Evolutionary conservation across 352 stramenopile species (phyloP).

Genomic region (Globisporangium cylindrosporum): DNA sequence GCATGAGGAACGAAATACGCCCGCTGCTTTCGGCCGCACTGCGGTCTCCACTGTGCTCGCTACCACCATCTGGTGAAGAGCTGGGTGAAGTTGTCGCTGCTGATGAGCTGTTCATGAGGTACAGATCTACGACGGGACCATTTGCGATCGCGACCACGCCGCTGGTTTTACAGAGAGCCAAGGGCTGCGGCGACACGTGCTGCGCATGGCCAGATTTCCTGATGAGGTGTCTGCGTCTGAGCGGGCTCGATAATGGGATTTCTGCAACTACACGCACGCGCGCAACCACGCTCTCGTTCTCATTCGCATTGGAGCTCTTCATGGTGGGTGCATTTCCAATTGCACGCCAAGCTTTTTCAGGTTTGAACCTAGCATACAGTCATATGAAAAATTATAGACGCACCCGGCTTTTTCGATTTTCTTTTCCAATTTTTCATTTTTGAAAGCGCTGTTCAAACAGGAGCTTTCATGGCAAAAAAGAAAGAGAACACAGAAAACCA

Average conservation of each 20-base stretch:
- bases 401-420: too few species aligned
- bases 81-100: not conserved
- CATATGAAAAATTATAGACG: too few species aligned
- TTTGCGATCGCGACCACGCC: slow-evolving; percentile 44
- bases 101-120: slow-evolving; percentile 15
- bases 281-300: not conserved
- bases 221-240: not conserved
- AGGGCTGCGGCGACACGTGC: slow-evolving; percentile 18
- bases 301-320: slow-evolving; percentile 1
- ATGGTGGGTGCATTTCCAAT: not conserved
- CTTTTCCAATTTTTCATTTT: too few species aligned
- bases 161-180: slow-evolving; percentile 35
- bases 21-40: too few species aligned
- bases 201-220: not conserved
- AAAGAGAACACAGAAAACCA: too few species aligned
- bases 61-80: not conserved
- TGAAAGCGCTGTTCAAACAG: too few species aligned
- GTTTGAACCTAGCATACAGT: not conserved
- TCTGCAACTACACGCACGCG: not conserved
- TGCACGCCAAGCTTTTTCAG: slow-evolving; percentile 1
- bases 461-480: too few species aligned
- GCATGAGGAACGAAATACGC: slow-evolving; percentile 31
- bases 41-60: not conserved
- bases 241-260: not conserved
- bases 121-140: slow-evolving; percentile 51